A percentile compares a stretch with the other conserved stretches of the same genome.
Evolutionary conservation across 192 early-diverging fungal species (phyloP).

Genomic region (Umbelopsis sp.): DNA sequence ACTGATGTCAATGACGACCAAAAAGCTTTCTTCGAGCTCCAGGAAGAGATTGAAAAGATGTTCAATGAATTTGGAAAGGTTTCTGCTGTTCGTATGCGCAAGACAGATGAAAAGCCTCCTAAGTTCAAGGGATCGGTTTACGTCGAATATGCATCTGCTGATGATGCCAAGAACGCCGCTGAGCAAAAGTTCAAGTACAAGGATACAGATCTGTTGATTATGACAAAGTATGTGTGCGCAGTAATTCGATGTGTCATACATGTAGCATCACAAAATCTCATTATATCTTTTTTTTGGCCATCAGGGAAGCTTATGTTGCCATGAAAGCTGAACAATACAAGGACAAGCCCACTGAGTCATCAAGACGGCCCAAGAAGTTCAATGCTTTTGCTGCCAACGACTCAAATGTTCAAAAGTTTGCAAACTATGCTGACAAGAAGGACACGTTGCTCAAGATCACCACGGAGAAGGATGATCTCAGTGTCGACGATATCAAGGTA

Average conservation of each 20-base stretch:
- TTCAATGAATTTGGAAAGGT: conserved; percentile 49
- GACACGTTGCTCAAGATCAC: not conserved
- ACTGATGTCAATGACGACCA: conserved; percentile 16
- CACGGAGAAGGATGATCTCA: not conserved
- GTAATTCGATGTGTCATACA: not conserved
- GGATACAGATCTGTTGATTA: conserved; percentile 44
- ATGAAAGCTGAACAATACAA: conserved; percentile 30
- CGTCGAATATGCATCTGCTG: conserved; percentile 51
- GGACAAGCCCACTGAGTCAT: not conserved
- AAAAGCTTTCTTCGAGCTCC: conserved; percentile 27
- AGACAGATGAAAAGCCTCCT: conserved; percentile 6
- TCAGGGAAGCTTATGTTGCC: conserved; percentile 21
- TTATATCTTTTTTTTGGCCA: not conserved
- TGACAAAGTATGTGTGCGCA: conserved; percentile 46
- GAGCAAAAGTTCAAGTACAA: conserved; percentile 47
- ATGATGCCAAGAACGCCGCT: conserved; percentile 53
- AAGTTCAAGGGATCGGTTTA: conserved; percentile 55
- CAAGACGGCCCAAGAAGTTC: conserved; percentile 3
- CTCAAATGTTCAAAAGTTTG: not conserved
- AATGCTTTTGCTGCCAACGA: conserved; percentile 26
- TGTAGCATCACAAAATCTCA: not conserved
- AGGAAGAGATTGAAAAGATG: conserved; percentile 46
- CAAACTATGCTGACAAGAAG: not conserved
- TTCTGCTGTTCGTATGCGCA: conserved; percentile 40
- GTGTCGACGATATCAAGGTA: conserved; percentile 9